phyloP scores from a whole-genome alignment of 2,329 filamentous ascomycete species.

The Alternaria sp. region DNA sequence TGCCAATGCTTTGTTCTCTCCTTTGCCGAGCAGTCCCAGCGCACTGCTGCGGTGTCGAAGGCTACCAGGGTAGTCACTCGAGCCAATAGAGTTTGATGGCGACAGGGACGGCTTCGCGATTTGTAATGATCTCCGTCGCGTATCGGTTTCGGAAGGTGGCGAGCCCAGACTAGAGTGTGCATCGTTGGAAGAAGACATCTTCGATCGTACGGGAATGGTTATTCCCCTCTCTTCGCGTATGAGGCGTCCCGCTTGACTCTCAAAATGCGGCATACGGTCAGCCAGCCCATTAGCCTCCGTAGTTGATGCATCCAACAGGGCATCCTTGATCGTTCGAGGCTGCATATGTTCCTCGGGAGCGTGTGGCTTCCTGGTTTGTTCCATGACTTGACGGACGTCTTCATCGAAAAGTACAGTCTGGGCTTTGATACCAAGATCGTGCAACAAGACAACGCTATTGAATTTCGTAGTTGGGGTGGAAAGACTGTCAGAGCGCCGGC shows the following conservation, averaged over 20 bases:
- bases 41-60: constrained; percentile 63
- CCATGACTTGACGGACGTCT: constrained; percentile 59
- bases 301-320: constrained; percentile 88
- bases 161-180: constrained; percentile 28
- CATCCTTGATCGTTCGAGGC: constrained; percentile 86
- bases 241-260: constrained; percentile 51
- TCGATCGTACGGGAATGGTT: constrained; percentile 35
- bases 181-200: constrained; percentile 23
- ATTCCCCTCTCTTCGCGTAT: constrained; percentile 36
- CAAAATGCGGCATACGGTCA: constrained; percentile 50
- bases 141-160: constrained; percentile 45
- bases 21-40: constrained; percentile 67
- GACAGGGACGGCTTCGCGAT: constrained; percentile 41
- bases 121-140: constrained; percentile 45
- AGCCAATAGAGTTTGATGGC: constrained; percentile 40
- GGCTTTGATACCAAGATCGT: constrained; percentile 77
- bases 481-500: constrained; percentile 66
- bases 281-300: constrained; percentile 76
- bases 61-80: constrained; percentile 45
- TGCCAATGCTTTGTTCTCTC: constrained; percentile 68
- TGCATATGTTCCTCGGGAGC: constrained; percentile 47
- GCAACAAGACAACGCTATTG: constrained; percentile 76
- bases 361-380: constrained; percentile 41
- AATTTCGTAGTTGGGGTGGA: constrained; percentile 57
- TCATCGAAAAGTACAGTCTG: constrained; percentile 95